phyloP scores from a whole-genome alignment of 495 filamentous ascomycete species.

The Chaetomidium leptoderma region DNA sequence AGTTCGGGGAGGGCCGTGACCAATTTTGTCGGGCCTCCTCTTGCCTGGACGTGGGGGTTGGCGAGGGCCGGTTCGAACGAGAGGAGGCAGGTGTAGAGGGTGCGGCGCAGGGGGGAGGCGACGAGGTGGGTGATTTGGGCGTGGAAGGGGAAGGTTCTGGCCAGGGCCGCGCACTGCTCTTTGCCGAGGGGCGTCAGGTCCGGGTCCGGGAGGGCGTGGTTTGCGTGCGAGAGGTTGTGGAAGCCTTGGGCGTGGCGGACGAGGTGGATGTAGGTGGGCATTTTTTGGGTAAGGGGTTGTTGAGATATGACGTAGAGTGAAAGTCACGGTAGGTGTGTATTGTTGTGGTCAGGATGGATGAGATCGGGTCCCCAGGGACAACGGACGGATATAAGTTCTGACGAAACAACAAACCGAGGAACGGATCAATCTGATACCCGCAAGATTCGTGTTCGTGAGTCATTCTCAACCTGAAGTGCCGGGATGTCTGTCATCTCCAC shows the following conservation, averaged over 20 bases:
- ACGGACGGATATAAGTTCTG: no score
- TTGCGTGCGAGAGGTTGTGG: conserved; percentile 73
- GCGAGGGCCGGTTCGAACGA: conserved; percentile 54
- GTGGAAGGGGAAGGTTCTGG: conserved; percentile 59
- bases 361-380: no score
- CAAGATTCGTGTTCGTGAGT: no score
- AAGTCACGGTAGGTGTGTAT: no score
- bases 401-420: no score
- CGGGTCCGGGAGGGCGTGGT: conserved; percentile 73
- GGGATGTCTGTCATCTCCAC: conserved; percentile 3
- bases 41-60: conserved; percentile 15
- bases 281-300: conserved; percentile 13
- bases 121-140: conserved; percentile 64
- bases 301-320: no score
- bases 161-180: conserved; percentile 66
- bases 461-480: background rate
- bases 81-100: conserved; percentile 73
- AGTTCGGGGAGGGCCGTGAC: conserved; percentile 62
- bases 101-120: conserved; percentile 78
- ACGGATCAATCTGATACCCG: no score
- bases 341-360: no score
- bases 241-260: conserved; percentile 59
- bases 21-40: no score
- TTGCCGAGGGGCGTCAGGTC: conserved; percentile 71
- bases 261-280: conserved; percentile 50